These are phyloP conservation scores for Lophiostoma macrostomum DNA, from an alignment of 495 filamentous ascomycete genomes.

Conservation along the genomic window DNA sequence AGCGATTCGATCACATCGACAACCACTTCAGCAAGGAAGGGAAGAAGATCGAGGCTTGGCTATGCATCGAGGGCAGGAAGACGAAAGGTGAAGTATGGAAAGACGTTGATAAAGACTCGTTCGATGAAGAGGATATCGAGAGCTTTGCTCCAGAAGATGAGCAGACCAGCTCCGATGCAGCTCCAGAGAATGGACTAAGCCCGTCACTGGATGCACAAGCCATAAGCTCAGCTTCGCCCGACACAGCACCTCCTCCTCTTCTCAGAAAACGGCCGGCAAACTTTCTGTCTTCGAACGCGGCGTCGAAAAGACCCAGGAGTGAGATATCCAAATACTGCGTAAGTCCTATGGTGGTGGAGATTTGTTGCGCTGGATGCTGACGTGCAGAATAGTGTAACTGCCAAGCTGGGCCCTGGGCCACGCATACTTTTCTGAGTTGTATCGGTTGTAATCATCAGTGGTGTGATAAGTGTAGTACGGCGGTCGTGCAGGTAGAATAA, in stretches of 20 bases:
- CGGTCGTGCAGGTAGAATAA: too few species aligned
- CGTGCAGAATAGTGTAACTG: constrained; percentile 5
- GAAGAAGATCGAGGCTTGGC: constrained; percentile 51
- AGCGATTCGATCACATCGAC: constrained; percentile 86
- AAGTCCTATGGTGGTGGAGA: background rate
- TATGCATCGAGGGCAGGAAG: constrained; percentile 35
- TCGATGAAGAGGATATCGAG: constrained; percentile 25
- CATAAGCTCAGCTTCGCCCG: too few species aligned
- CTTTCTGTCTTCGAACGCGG: background rate
- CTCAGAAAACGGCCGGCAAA: background rate
- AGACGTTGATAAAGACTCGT: constrained; percentile 18
- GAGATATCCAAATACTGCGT: constrained; percentile 12
- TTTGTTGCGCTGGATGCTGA: background rate
- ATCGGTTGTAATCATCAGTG: constrained; percentile 8
- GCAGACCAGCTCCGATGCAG: background rate
- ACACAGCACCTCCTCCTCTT: background rate
- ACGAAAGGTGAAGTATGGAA: constrained; percentile 31
- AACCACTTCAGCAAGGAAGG: constrained; percentile 63
- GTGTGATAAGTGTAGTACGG: background rate
- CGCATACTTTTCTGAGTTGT: constrained; percentile 2
- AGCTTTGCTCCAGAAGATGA: background rate
- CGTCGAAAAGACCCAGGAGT: background rate
- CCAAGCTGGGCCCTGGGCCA: constrained; percentile 5
- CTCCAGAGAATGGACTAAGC: too few species aligned
- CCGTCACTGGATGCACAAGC: too few species aligned